Conservation (phyloP, 192 early-diverging fungal species). For the Rhizoclosmatium sp. region DNA sequence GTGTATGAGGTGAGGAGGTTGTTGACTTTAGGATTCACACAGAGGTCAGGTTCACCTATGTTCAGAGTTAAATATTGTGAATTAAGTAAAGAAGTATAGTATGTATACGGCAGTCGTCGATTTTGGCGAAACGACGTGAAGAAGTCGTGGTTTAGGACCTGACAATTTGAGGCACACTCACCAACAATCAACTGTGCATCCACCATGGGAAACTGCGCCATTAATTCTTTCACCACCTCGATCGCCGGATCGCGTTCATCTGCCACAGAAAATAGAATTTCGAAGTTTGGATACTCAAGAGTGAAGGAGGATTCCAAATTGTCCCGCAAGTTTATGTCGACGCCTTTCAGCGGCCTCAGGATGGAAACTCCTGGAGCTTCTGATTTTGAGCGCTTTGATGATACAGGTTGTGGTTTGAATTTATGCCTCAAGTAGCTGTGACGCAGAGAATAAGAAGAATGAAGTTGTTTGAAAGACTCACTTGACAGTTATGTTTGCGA, state of each 20-base stretch:
- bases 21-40: constrained; percentile 96
- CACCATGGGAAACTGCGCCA: constrained; percentile 75
- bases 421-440: constrained; percentile 22
- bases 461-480: not conserved
- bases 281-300: constrained; percentile 88
- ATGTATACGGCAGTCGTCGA: not conserved
- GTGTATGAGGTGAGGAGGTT: constrained; percentile 88
- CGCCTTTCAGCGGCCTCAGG: constrained; percentile 91
- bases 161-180: constrained; percentile 14
- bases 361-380: constrained; percentile 84
- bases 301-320: constrained; percentile 87
- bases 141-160: not conserved
- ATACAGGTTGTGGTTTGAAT: constrained; percentile 14
- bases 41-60: constrained; percentile 72
- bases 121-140: not conserved
- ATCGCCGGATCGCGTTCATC: constrained; percentile 83
- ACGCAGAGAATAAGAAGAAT: not conserved
- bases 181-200: constrained; percentile 82
- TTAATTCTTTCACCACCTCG: constrained; percentile 73
- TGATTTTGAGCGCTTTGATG: not conserved
- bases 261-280: constrained; percentile 91
- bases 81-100: not conserved
- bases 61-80: not conserved
- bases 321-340: constrained; percentile 82
- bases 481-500: not conserved